Conservation (phyloP, 2,329 filamentous ascomycete species). For the Albifimbria verrucaria region DNA sequence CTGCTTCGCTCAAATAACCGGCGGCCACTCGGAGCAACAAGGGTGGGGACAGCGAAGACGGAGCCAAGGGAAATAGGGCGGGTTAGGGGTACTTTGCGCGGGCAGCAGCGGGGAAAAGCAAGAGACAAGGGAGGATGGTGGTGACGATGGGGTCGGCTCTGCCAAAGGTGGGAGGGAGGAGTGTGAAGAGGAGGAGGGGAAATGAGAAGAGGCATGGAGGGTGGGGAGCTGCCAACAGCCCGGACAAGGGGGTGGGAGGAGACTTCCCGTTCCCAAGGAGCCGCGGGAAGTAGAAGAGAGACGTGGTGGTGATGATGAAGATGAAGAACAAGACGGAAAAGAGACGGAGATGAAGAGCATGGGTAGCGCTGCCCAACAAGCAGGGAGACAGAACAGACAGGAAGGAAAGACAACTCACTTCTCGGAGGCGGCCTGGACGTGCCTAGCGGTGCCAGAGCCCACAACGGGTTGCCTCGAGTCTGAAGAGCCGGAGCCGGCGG, state of each 20-base stretch:
- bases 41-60: conserved; percentile 7
- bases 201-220: too few species aligned
- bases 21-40: conserved; percentile 15
- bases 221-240: too few species aligned
- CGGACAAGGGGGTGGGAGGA: conserved; percentile 12
- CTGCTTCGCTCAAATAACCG: background rate
- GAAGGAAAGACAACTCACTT: conserved; percentile 45
- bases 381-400: conserved; percentile 1
- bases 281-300: background rate
- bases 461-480: conserved; percentile 40
- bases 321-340: background rate
- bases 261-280: conserved; percentile 12
- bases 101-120: background rate
- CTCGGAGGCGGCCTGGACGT: conserved; percentile 44
- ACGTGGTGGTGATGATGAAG: background rate
- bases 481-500: conserved; percentile 45
- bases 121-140: background rate
- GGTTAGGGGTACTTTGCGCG: background rate
- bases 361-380: background rate
- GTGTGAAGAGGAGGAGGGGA: conserved; percentile 12
- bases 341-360: background rate
- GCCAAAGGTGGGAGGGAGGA: too few species aligned
- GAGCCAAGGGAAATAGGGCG: background rate
- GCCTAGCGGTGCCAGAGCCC: conserved; percentile 43
- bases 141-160: too few species aligned